A percentile compares a stretch with the other conserved stretches of the same genome.
phyloP scores from a whole-genome alignment of 768 basidiomycete species.

The Lactarius indigo region DNA sequence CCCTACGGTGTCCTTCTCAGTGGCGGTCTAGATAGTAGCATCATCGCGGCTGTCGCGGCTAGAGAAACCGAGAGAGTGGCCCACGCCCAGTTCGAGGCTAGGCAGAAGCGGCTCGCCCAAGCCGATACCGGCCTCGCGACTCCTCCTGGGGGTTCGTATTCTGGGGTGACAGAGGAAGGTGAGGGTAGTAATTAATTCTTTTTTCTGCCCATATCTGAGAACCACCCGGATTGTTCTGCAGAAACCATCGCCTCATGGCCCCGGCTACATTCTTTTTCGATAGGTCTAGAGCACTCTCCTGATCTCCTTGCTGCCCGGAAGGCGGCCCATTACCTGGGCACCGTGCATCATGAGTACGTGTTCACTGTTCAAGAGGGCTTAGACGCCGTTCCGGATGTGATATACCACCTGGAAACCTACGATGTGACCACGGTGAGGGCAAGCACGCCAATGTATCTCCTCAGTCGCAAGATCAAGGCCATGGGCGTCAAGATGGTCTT shows the following conservation, averaged over 20 bases:
- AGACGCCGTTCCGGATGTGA: constrained; percentile 95
- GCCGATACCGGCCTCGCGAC: constrained; percentile 53
- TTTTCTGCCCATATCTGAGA: background rate
- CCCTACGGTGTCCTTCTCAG: constrained; percentile 96
- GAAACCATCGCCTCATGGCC: constrained; percentile 87
- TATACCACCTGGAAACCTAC: constrained; percentile 97
- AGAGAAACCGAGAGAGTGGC: constrained; percentile 93
- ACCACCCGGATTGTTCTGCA: constrained; percentile 29
- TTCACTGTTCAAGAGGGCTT: constrained; percentile 98
- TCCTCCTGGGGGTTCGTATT: constrained; percentile 37
- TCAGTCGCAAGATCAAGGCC: constrained; percentile 97
- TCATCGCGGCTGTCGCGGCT: constrained; percentile 93
- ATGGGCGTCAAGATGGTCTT: constrained; percentile 99
- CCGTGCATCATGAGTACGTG: constrained; percentile 94
- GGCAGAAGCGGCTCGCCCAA: constrained; percentile 57
- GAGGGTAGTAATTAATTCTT: constrained; percentile 19
- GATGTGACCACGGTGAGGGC: constrained; percentile 99
- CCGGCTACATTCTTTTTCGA: constrained; percentile 94
- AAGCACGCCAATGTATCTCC: constrained; percentile 97
- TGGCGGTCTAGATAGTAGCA: constrained; percentile 91
- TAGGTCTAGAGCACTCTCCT: constrained; percentile 92
- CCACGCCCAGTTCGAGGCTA: constrained; percentile 69
- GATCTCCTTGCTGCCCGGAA: constrained; percentile 93
- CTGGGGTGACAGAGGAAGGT: constrained; percentile 54
- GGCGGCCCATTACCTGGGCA: constrained; percentile 90